These are phyloP conservation scores for Acanthamoeba castellanii DNA, from an alignment of 208 protist species.

Conservation along the genomic window DNA sequence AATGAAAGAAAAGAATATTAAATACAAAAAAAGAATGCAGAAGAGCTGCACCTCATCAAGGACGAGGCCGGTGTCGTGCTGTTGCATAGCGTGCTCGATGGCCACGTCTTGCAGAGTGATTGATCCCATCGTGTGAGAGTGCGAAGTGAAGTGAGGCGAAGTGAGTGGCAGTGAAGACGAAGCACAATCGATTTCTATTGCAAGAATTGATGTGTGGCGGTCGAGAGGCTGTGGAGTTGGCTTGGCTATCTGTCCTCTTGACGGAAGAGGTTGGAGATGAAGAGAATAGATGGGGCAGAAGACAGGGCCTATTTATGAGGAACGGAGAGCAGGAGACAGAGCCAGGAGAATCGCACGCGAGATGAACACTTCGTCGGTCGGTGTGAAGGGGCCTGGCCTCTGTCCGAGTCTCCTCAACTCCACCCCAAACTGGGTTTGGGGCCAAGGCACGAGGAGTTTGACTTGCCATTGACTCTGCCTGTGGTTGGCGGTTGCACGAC, in stretches of 20 bases:
- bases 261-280: too few relatives aligned
- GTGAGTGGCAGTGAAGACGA: not conserved
- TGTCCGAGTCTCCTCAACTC: slow-evolving; percentile 29
- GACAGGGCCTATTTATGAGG: not conserved
- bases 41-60: slow-evolving; percentile 18
- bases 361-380: not conserved
- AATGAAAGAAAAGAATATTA: not conserved
- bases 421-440: not conserved
- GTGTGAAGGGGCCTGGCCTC: not conserved
- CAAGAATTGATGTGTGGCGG: not conserved
- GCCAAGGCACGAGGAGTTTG: not conserved
- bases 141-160: not conserved
- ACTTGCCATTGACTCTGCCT: not conserved
- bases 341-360: not conserved
- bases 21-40: not conserved
- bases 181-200: not conserved
- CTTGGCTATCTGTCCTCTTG: not conserved
- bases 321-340: slow-evolving; percentile 21
- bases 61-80: not conserved
- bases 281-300: not conserved
- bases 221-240: not conserved
- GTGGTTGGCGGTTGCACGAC: not conserved
- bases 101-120: not conserved
- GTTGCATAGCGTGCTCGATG: not conserved
- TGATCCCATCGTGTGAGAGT: not conserved